A percentile compares a stretch with the other conserved stretches of the same genome.
Evolutionary conservation across 768 basidiomycete species (phyloP).

Genomic region (Agrocybe praecox): DNA sequence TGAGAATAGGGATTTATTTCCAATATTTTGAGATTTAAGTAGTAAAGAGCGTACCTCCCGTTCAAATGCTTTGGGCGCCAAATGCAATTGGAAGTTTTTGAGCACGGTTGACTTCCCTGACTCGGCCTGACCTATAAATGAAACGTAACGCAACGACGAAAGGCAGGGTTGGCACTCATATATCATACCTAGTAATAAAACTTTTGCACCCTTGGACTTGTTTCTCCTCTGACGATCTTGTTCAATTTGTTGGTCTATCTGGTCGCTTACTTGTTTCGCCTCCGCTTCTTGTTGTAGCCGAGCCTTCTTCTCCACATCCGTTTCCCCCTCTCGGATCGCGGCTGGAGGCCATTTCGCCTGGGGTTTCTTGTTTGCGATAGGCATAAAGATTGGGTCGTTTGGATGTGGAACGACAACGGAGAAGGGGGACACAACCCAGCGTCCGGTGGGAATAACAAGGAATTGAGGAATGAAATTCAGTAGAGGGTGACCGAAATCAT

Average conservation of each 20-base stretch:
- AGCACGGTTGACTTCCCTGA: constrained; percentile 70
- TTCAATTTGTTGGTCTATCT: constrained; percentile 55
- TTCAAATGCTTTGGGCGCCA: constrained; percentile 59
- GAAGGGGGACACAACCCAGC: neutral
- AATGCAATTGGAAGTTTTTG: constrained; percentile 67
- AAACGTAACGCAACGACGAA: neutral
- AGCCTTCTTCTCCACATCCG: constrained; percentile 38
- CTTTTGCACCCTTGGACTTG: constrained; percentile 43
- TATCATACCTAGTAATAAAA: constrained; percentile 58
- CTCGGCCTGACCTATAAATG: constrained; percentile 58
- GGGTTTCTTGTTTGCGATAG: constrained; percentile 10
- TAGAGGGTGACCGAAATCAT: neutral
- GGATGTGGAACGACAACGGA: neutral
- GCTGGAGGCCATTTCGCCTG: constrained; percentile 28
- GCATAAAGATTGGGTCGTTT: constrained; percentile 1
- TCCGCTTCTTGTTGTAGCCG: constrained; percentile 47
- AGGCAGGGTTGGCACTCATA: neutral
- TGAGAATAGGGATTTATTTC: constrained; percentile 14
- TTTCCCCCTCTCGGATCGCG: constrained; percentile 35
- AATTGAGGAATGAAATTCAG: neutral
- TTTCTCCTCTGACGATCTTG: constrained; percentile 44
- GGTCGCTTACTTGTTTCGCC: constrained; percentile 54
- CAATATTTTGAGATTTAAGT: neutral
- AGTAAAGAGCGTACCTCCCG: constrained; percentile 41
- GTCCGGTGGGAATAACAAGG: neutral